Evolutionary conservation across 495 filamentous ascomycete genomes (phyloP), one percentile per base, ranked within the genome.

Genomic region (Elaphomyces granulatus): DNA sequence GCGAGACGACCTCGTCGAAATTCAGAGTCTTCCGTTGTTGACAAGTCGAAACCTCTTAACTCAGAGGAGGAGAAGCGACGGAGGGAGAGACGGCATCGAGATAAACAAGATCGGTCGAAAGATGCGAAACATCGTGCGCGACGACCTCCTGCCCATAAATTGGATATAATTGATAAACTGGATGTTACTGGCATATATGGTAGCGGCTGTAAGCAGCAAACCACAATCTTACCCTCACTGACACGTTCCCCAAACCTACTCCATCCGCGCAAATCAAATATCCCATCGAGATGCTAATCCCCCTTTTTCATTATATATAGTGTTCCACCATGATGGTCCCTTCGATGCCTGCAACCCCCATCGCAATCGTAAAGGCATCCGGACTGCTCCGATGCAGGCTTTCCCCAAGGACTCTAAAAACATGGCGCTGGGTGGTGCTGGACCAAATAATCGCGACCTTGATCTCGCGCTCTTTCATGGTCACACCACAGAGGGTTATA

Each of bases 131-230:
- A 69, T 40, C 52, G 62, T 20, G 67, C 68, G 28, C 56, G 55
- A 39, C 61, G 58, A 42, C 51, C 59, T 51, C 63, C 60, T 40
- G 74, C 67, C 43, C 71, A 77, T 38, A 76, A 77, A 44, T 59
- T 96, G 41, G 92, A 99, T 57, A 73, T 96, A 37, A 99, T 99
- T 49, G 92, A 99, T 59, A 88, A 94, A 53, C 68, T 99, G 35
- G 92, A 99, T 68, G 90, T 88, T 33, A 94, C 88, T 8, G 87
- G 88, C 49, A 92, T 99, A 50, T 95, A 93, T 53, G 90, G 92
- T 32, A 82, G 85, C 43, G 90, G 90, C 55, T 70, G 88, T 96
- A 64, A 60, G 88, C 78, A 43, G 34, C 32, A n/a, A n/a, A n/a
- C n/a, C n/a, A n/a, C n/a, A n/a, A n/a, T n/a, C n/a, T n/a, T n/a